These are phyloP conservation scores for Boechera divaricarpa DNA, from an alignment of 345 rosid genomes.

Conservation along the genomic window DNA sequence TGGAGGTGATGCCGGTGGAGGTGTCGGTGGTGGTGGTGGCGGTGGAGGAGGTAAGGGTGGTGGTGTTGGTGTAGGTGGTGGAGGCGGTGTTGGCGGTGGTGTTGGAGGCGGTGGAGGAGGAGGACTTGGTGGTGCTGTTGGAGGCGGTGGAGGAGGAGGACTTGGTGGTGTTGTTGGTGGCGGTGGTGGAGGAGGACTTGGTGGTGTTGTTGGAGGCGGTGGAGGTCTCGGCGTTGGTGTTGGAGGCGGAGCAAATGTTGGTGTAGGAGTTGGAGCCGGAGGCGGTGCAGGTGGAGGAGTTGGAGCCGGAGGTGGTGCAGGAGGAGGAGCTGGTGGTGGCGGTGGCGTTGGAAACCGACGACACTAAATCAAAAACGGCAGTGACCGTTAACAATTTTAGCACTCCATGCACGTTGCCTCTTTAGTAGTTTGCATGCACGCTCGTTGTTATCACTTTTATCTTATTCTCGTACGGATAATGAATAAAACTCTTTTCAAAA, in stretches of 20 bases:
- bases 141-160: neutral
- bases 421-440: slow-evolving; percentile 21
- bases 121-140: neutral
- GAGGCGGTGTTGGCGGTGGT: neutral
- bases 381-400: slow-evolving; percentile 11
- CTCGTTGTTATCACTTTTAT: slow-evolving; percentile 11
- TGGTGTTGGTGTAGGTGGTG: neutral
- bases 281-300: slow-evolving; percentile 34
- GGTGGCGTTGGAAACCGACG: slow-evolving; percentile 21
- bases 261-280: slow-evolving; percentile 48
- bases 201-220: slow-evolving; percentile 5
- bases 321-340: slow-evolving; percentile 32
- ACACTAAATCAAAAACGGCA: slow-evolving; percentile 14
- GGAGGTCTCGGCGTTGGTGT: slow-evolving; percentile 31
- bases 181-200: neutral
- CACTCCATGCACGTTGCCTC: neutral
- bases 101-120: slow-evolving; percentile 19
- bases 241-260: slow-evolving; percentile 40
- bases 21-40: neutral
- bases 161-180: neutral
- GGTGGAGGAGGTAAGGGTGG: slow-evolving; percentile 25
- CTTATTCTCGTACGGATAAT: neutral
- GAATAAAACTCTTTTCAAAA: slow-evolving; percentile 2
- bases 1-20: neutral
- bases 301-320: slow-evolving; percentile 33